phyloP scores from a whole-genome alignment of 805 yeast genomes.

The Kodamaea hsintzibuensis region DNA sequence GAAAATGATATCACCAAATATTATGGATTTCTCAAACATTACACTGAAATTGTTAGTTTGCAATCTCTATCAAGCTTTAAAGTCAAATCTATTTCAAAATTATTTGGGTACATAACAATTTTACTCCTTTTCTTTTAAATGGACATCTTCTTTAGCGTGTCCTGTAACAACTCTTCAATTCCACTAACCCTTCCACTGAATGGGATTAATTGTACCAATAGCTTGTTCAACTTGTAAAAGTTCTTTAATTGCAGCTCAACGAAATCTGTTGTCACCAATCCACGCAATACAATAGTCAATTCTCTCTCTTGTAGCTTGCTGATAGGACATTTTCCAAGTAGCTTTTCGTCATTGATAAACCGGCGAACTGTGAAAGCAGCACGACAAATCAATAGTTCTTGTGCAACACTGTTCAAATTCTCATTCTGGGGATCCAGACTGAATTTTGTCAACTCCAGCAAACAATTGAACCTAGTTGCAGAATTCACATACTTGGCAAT shows the following conservation, averaged over 20 bases:
- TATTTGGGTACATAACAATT: not conserved
- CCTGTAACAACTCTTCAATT: conserved; percentile 13
- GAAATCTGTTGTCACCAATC: conserved; percentile 28
- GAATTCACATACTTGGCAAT: conserved; percentile 45
- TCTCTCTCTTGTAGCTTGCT: conserved; percentile 68
- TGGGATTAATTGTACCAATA: conserved; percentile 21
- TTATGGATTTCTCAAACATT: too few relatives aligned
- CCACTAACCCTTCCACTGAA: conserved; percentile 17
- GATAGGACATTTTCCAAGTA: conserved; percentile 64
- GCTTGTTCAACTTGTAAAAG: conserved; percentile 17
- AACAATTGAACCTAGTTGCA: conserved; percentile 54
- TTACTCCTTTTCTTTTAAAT: not conserved
- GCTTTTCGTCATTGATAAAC: conserved; percentile 60
- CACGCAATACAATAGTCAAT: conserved; percentile 46
- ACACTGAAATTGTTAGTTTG: too few relatives aligned
- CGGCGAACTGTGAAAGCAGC: conserved; percentile 61
- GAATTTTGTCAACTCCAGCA: conserved; percentile 51
- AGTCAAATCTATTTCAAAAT: not conserved
- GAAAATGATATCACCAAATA: not conserved
- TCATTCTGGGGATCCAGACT: conserved; percentile 18
- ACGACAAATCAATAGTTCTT: conserved; percentile 52
- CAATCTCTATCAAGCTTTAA: not conserved
- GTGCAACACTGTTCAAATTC: conserved; percentile 20
- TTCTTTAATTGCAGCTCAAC: conserved; percentile 7
- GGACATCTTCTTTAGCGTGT: not conserved